phyloP scores from a whole-genome alignment of 2,329 filamentous ascomycete genomes.

The Paecilomyces variotii region DNA sequence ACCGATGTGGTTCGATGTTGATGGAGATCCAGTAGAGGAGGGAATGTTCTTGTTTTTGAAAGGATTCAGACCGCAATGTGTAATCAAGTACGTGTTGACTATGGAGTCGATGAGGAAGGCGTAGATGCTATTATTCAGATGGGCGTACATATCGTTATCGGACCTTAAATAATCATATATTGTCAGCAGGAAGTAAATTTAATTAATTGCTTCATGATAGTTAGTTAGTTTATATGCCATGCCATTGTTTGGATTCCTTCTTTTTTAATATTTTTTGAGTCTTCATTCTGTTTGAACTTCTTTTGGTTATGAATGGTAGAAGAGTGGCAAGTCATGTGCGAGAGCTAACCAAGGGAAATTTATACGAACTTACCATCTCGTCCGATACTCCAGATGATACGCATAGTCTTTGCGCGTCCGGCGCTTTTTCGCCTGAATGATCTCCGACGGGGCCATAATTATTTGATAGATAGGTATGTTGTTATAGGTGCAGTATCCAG shows the following conservation, averaged over 20 bases:
- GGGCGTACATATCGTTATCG: constrained; percentile 92
- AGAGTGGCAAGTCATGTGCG: neutral
- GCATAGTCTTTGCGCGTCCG: constrained; percentile 61
- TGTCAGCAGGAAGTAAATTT: too few species aligned
- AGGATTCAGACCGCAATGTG: constrained; percentile 66
- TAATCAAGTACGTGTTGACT: constrained; percentile 80
- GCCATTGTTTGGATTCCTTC: too few species aligned
- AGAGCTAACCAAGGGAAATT: constrained; percentile 8
- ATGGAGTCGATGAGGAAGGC: constrained; percentile 83
- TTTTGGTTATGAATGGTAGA: neutral
- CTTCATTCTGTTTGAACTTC: too few species aligned
- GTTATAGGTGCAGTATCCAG: too few species aligned
- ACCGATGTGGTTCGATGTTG: constrained; percentile 52
- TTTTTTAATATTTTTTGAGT: too few species aligned
- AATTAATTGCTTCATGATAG: too few species aligned
- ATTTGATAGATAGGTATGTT: too few species aligned
- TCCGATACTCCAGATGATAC: constrained; percentile 73
- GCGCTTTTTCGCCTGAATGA: constrained; percentile 49
- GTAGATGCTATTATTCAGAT: constrained; percentile 88
- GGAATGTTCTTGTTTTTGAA: constrained; percentile 49
- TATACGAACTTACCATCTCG: constrained; percentile 58
- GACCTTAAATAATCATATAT: constrained; percentile 46
- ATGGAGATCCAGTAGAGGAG: constrained; percentile 33
- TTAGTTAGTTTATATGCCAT: too few species aligned
- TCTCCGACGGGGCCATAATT: constrained; percentile 19